Conservation (phyloP, 1,139 yeast genomes). For the Saccharomyces hybrid region DNA sequence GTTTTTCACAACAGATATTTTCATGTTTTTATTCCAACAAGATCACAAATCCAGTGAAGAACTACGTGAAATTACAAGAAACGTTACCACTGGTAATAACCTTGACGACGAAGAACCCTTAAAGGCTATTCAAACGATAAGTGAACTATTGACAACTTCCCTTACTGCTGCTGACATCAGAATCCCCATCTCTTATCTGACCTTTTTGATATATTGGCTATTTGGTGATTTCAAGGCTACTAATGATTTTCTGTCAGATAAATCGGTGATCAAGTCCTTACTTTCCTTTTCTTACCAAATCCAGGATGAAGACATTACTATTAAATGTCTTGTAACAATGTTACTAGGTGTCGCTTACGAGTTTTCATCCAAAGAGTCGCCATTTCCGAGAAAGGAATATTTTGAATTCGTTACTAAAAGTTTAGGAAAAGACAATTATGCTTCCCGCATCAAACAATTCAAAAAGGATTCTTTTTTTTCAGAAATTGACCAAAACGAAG, state of each 20-base stretch:
- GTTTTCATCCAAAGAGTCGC: conserved; percentile 66
- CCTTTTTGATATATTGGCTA: conserved; percentile 69
- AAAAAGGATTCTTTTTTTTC: conserved; percentile 51
- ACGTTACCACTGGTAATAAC: conserved; percentile 57
- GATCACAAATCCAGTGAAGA: conserved; percentile 36
- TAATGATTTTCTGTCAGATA: conserved; percentile 64
- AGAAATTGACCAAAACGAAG: conserved; percentile 42
- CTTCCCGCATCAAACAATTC: conserved; percentile 65
- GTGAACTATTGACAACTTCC: conserved; percentile 66
- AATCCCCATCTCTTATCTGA: conserved; percentile 69
- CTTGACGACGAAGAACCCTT: conserved; percentile 67
- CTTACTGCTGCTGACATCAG: conserved; percentile 63
- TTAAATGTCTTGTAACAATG: conserved; percentile 69
- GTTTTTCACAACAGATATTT: conserved; percentile 74
- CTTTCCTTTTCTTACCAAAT: conserved; percentile 60
- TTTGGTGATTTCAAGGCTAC: conserved; percentile 74
- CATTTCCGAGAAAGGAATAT: conserved; percentile 58
- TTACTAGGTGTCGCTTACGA: conserved; percentile 76
- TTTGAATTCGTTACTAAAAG: conserved; percentile 51
- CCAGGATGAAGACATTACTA: conserved; percentile 49
- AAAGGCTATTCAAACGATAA: conserved; percentile 68
- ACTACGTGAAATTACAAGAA: conserved; percentile 40
- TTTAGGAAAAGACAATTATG: conserved; percentile 75
- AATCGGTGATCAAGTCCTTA: conserved; percentile 58
- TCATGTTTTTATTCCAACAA: conserved; percentile 52